Evolutionary conservation across 257 asterid species (phyloP).

Genomic region (Nicotiana paniculata): DNA sequence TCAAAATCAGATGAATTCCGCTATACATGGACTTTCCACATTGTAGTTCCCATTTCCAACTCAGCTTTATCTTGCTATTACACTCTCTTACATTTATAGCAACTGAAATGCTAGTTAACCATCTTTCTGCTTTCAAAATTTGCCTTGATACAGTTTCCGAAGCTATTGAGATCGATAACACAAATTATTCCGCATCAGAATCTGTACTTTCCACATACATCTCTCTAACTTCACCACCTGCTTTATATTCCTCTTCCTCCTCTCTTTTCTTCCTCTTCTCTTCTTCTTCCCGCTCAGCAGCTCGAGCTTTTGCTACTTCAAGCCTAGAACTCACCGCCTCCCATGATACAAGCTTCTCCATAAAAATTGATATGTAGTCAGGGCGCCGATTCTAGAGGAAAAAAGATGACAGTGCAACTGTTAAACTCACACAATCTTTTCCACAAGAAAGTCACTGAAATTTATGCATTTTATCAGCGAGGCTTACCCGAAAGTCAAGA

Average conservation of each 20-base stretch:
- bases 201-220: slow-evolving; percentile 39
- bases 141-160: neutral
- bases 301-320: slow-evolving; percentile 67
- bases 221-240: slow-evolving; percentile 25
- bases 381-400: slow-evolving; percentile 64
- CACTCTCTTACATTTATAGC: neutral
- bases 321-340: slow-evolving; percentile 78
- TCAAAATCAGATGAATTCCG: neutral
- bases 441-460: neutral
- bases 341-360: slow-evolving; percentile 97
- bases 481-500: slow-evolving; percentile 77
- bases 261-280: slow-evolving; percentile 31
- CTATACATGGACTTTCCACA: neutral
- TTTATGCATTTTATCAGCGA: slow-evolving; percentile 2
- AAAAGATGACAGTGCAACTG: neutral
- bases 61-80: neutral
- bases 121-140: neutral
- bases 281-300: slow-evolving; percentile 52
- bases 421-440: neutral
- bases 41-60: neutral
- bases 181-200: slow-evolving; percentile 37
- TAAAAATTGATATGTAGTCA: slow-evolving; percentile 62
- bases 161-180: neutral
- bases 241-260: slow-evolving; percentile 26
- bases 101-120: neutral